These are phyloP conservation scores for Halenospora varia DNA, from an alignment of 495 filamentous ascomycete genomes.

Conservation along the genomic window DNA sequence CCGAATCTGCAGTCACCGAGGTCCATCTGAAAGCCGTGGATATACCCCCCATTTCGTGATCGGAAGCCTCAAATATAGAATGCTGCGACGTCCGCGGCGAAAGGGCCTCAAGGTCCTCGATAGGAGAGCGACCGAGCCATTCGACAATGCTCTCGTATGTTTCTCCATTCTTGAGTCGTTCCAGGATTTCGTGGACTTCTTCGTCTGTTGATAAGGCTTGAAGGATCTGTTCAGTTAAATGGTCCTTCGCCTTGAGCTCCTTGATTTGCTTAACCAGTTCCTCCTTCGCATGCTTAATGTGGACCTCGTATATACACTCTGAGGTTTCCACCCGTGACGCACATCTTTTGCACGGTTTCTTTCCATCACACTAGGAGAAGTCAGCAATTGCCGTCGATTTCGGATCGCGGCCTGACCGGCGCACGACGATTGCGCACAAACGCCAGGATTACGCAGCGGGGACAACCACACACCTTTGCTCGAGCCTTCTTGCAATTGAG, in stretches of 20 bases:
- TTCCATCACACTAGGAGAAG: slow-evolving; percentile 22
- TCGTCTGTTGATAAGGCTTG: slow-evolving; percentile 30
- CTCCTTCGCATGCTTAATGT: slow-evolving; percentile 28
- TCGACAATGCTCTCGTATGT: slow-evolving; percentile 31
- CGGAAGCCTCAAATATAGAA: slow-evolving; percentile 20
- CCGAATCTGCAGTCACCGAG: slow-evolving; percentile 26
- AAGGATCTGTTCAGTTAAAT: slow-evolving; percentile 29
- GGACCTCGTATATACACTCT: slow-evolving; percentile 25
- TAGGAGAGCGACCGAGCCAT: slow-evolving; percentile 28
- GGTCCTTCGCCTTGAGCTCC: slow-evolving; percentile 24
- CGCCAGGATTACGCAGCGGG: background rate
- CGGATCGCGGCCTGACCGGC: slow-evolving; percentile 79
- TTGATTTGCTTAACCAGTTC: slow-evolving; percentile 27
- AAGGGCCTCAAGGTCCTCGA: slow-evolving; percentile 17
- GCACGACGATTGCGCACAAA: background rate
- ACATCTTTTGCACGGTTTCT: slow-evolving; percentile 25
- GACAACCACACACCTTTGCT: slow-evolving; percentile 22
- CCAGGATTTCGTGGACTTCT: slow-evolving; percentile 32
- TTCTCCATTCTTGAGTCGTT: slow-evolving; percentile 28
- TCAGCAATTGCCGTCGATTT: background rate
- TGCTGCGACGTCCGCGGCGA: slow-evolving; percentile 19
- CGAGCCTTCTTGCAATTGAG: slow-evolving; percentile 26
- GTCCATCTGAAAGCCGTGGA: slow-evolving; percentile 28
- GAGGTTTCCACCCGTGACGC: slow-evolving; percentile 16
- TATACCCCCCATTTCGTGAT: slow-evolving; percentile 23